A percentile compares a stretch with the other conserved stretches of the same genome.
Evolutionary conservation across 2,329 filamentous ascomycete species (phyloP).

Genomic region (Fusarium xylarioides): DNA sequence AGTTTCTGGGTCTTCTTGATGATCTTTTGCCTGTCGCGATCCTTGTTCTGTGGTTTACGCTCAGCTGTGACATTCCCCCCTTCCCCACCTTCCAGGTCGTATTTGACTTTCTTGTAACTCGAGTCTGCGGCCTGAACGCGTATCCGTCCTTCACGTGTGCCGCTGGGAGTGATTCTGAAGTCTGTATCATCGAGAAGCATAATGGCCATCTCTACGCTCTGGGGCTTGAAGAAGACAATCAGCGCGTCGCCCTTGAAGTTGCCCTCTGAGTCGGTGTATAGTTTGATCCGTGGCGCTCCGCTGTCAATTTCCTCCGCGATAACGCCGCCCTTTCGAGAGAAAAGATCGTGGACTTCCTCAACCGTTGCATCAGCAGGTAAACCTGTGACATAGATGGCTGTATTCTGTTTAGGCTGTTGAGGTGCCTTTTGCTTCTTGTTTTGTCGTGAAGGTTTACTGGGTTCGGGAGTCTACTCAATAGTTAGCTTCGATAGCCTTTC

Average conservation of each 20-base stretch:
- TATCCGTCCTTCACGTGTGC: constrained; percentile 70
- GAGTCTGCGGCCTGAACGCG: constrained; percentile 85
- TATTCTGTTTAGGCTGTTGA: constrained; percentile 73
- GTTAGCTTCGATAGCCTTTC: constrained; percentile 13
- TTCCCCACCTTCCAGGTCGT: constrained; percentile 56
- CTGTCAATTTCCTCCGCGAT: constrained; percentile 95
- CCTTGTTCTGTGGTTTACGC: constrained; percentile 58
- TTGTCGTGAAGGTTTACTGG: constrained; percentile 51
- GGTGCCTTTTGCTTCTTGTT: constrained; percentile 59
- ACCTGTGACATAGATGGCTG: constrained; percentile 90
- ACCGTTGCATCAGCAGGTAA: constrained; percentile 81
- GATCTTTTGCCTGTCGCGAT: constrained; percentile 85
- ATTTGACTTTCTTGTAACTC: constrained; percentile 89
- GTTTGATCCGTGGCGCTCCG: constrained; percentile 87
- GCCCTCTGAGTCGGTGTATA: constrained; percentile 84
- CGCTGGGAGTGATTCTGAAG: constrained; percentile 72
- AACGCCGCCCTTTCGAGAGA: constrained; percentile 85
- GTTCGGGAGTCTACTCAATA: constrained; percentile 34
- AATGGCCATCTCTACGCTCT: constrained; percentile 88
- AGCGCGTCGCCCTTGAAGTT: constrained; percentile 94
- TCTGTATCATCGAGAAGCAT: constrained; percentile 83
- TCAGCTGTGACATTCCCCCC: constrained; percentile 44
- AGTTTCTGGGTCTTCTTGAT: constrained; percentile 92
- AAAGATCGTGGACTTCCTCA: constrained; percentile 83
- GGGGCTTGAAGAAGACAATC: constrained; percentile 92